Evolutionary conservation across 208 protist genomes (phyloP), one percentile per base, ranked within the genome.

Genomic region (Trypanosomatidae sp.): DNA sequence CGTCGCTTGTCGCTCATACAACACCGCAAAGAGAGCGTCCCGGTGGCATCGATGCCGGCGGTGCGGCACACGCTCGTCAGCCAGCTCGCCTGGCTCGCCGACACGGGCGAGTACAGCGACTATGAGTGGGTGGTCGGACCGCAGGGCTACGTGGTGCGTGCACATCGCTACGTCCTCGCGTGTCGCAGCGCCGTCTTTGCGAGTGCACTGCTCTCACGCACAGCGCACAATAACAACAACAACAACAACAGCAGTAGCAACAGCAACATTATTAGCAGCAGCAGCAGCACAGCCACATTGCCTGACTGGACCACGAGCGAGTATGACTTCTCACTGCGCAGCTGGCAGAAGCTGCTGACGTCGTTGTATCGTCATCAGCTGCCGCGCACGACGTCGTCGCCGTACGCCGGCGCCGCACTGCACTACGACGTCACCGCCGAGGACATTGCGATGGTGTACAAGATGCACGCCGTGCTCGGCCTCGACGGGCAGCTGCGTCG

Each of bases 21-120:
- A 5, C 68, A 64, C 21, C 64, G 64, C 11, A 65, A 71, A 35
- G 83, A 92, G 48, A 65, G 62, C 22, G 55, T 92, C 27, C 78
- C 74, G 25, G 62, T 65, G 37, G 66, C 71, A 20, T 51, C 56
- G 4, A 79, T 88, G 24, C 83, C 83, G 7, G 23, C 48, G 4
- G 62, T 76, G 56, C 80, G 71, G 63, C 78, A 77, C 42, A 80
- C 77, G 2, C 70, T 92, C 43, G 68, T 71, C 28, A 78, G 65
- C 59, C 78, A 92, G 53, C 58, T 92, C 6, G 75, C 62, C 13
- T 80, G 72, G 72, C 56, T 92, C 21, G 78, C 76, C 7, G 75
- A 92, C 52, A 67, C 67, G 1, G 83, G 83, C 4, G 78, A 84
- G 70, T 92, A 92, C 67, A 85, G 73, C 47, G 83, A 92, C 49